These are phyloP conservation scores for Sphaerosporella brunnea DNA, from an alignment of 495 filamentous ascomycete genomes.

Conservation along the genomic window DNA sequence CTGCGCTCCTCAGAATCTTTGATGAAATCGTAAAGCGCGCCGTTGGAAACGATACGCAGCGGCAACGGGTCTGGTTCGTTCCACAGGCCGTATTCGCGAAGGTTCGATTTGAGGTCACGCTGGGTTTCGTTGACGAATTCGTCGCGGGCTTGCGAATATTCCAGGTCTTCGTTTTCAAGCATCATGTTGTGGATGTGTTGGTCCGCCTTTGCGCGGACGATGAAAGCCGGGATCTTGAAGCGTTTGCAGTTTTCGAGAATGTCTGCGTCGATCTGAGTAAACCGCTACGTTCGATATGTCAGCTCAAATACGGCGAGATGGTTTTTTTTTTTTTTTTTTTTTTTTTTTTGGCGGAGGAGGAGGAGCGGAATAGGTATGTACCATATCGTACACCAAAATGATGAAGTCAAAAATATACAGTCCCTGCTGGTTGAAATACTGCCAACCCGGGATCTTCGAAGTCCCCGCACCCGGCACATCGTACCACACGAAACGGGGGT, in stretches of 20 bases:
- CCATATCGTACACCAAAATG: slow-evolving; percentile 3
- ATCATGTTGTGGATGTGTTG: background rate
- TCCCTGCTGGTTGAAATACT: slow-evolving; percentile 20
- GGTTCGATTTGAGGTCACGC: no score
- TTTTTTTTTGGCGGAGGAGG: background rate
- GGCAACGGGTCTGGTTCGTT: no score
- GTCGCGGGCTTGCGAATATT: no score
- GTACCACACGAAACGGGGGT: slow-evolving; percentile 13
- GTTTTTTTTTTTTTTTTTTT: no score
- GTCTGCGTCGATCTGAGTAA: slow-evolving; percentile 8
- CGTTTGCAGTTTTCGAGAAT: slow-evolving; percentile 13
- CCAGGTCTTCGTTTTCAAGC: background rate
- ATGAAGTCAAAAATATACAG: slow-evolving; percentile 18
- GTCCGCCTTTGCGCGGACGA: slow-evolving; percentile 15
- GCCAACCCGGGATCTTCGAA: slow-evolving; percentile 8
- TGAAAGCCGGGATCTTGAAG: slow-evolving; percentile 12
- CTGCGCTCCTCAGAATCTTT: no score
- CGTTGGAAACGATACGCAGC: no score
- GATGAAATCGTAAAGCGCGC: no score
- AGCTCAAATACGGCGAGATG: no score
- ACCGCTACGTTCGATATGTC: slow-evolving; percentile 1
- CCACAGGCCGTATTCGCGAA: no score
- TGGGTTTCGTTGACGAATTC: no score
- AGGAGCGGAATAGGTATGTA: background rate
- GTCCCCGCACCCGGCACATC: slow-evolving; percentile 22